A percentile compares a stretch with the other conserved stretches of the same genome.
Evolutionary conservation across 805 yeast species (phyloP).

Genomic region (Komagataella pastoris): DNA sequence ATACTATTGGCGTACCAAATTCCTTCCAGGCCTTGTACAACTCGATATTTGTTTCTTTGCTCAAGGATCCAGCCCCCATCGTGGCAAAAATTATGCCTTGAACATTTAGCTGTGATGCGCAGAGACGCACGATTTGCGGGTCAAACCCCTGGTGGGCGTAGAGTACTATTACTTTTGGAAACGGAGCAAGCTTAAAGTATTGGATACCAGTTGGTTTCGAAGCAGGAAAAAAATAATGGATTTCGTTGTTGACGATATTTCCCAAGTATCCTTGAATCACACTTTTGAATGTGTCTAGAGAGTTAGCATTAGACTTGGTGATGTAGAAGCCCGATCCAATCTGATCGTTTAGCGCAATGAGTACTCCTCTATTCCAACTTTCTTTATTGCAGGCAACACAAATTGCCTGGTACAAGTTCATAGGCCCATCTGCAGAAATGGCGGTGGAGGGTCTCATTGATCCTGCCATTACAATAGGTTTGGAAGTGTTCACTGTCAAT

Average conservation of each 20-base stretch:
- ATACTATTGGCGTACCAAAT: constrained; percentile 38
- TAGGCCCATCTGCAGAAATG: constrained; percentile 60
- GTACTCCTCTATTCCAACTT: constrained; percentile 42
- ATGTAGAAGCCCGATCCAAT: constrained; percentile 60
- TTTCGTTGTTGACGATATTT: constrained; percentile 51
- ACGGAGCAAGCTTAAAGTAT: constrained; percentile 20
- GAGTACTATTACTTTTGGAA: constrained; percentile 36
- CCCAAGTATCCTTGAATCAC: constrained; percentile 59
- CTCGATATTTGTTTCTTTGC: constrained; percentile 32
- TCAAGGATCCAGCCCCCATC: constrained; percentile 60
- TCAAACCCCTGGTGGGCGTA: constrained; percentile 53
- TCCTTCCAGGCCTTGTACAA: constrained; percentile 24
- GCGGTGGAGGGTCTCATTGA: constrained; percentile 67
- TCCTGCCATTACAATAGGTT: constrained; percentile 59
- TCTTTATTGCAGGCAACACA: constrained; percentile 41
- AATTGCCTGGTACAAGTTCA: constrained; percentile 60
- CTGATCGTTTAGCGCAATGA: constrained; percentile 55
- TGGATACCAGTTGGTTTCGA: constrained; percentile 39
- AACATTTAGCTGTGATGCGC: constrained; percentile 28
- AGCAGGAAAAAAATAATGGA: constrained; percentile 53
- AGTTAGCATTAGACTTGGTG: constrained; percentile 58
- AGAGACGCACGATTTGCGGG: constrained; percentile 29
- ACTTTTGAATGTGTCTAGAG: constrained; percentile 57
- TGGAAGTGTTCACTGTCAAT: constrained; percentile 22
- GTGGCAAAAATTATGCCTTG: constrained; percentile 54